Percentiles rank a stretch among this genome's conserved stretches.
phyloP scores from a whole-genome alignment of 495 filamentous ascomycete genomes.

The Chlorociboria aeruginascens region DNA sequence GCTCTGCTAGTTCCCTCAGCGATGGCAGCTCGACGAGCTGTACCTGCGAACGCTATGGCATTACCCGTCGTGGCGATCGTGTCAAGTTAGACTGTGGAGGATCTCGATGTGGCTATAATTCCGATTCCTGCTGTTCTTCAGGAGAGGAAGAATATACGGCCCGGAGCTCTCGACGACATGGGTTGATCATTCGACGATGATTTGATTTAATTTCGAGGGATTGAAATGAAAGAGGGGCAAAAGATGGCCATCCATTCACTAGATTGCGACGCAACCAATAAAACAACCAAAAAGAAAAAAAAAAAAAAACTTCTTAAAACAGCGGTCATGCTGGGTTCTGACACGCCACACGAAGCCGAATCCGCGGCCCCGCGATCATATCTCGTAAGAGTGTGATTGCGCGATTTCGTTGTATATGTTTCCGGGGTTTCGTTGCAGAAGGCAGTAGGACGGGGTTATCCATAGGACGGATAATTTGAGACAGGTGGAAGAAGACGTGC shows the following conservation, averaged over 20 bases:
- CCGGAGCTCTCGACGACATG: constrained; percentile 54
- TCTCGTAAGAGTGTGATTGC: neutral
- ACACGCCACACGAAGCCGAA: constrained; percentile 16
- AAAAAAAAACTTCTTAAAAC: too few relatives aligned
- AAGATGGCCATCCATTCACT: constrained; percentile 19
- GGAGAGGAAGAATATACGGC: constrained; percentile 52
- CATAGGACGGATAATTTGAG: constrained; percentile 4
- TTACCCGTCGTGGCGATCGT: constrained; percentile 81
- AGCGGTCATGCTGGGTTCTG: constrained; percentile 12
- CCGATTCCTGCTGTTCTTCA: constrained; percentile 43
- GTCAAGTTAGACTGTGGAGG: constrained; percentile 94
- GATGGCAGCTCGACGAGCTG: constrained; percentile 56
- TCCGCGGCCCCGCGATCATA: constrained; percentile 11
- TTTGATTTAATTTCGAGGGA: neutral
- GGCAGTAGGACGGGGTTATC: constrained; percentile 1
- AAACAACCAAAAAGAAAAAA: too few relatives aligned
- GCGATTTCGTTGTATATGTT: constrained; percentile 15
- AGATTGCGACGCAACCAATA: too few relatives aligned
- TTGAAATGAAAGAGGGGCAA: neutral
- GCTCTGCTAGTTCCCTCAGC: constrained; percentile 59
- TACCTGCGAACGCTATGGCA: constrained; percentile 89
- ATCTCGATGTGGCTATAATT: constrained; percentile 65
- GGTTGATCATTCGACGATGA: constrained; percentile 54
- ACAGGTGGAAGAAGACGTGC: constrained; percentile 6
- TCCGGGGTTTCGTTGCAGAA: constrained; percentile 11